Conservation (phyloP, 2,329 filamentous ascomycete genomes). For the Coniella vitis region DNA sequence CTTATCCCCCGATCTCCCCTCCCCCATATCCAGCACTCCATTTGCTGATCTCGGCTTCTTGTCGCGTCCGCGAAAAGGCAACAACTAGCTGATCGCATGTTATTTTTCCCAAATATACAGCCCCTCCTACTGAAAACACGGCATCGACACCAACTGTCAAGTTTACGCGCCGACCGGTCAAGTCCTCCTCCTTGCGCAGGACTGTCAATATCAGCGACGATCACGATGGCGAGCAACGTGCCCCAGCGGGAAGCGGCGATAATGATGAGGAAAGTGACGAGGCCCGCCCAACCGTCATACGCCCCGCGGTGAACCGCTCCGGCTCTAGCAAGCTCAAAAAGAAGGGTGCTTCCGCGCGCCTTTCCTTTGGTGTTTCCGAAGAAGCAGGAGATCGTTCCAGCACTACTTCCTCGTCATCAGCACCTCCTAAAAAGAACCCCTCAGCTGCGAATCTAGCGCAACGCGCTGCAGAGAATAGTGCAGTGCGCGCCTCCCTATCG, state of each 20-base stretch:
- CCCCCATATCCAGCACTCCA: background rate
- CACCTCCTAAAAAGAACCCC: constrained; percentile 42
- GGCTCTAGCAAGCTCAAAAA: constrained; percentile 60
- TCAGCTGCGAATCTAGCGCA: constrained; percentile 25
- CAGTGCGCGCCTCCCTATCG: constrained; percentile 36
- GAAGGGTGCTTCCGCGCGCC: constrained; percentile 60
- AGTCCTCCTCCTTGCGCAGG: constrained; percentile 53
- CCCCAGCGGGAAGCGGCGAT: constrained; percentile 5
- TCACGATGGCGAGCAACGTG: constrained; percentile 17
- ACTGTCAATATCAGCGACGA: constrained; percentile 43
- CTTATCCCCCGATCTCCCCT: constrained; percentile 19
- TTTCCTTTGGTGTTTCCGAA: constrained; percentile 67
- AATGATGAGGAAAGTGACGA: constrained; percentile 36
- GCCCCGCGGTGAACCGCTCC: constrained; percentile 40
- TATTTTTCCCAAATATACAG: constrained; percentile 11
- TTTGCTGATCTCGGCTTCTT: constrained; percentile 18
- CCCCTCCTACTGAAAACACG: constrained; percentile 17
- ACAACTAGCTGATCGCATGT: constrained; percentile 25
- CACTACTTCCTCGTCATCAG: constrained; percentile 30
- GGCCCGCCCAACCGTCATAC: constrained; percentile 41
- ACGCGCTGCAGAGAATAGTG: constrained; percentile 27
- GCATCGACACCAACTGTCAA: constrained; percentile 37
- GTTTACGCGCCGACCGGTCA: constrained; percentile 43
- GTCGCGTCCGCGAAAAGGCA: constrained; percentile 17
- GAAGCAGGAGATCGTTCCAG: constrained; percentile 47